Evolutionary conservation across 192 early-diverging fungal genomes (phyloP), one percentile per base, ranked within the genome.

Genomic region (Dissophora ornata): DNA sequence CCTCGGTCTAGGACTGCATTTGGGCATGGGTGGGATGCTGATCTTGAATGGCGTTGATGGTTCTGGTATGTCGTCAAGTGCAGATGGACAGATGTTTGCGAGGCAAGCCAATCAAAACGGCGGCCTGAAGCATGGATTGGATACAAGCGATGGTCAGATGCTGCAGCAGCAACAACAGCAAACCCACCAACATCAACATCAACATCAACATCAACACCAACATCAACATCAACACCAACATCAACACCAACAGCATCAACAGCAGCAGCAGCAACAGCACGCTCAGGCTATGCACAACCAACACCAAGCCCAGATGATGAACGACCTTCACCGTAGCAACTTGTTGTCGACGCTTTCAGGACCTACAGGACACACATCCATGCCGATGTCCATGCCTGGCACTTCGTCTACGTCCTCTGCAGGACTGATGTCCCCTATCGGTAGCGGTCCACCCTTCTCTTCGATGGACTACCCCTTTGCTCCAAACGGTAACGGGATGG

Each of bases 1-100:
- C 1, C 5, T 77, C 32, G 52, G 62, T 8, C 53, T 77, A n/a
- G 73, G 54, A 25, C 59, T 77, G 1, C 63, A 67, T 15, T 36
- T 77, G 25, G 73, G 73, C 7, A 74, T 74, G 62, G 62, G 62
- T 12, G 53, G 59, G 32, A 77, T 77, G 73, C 9, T 77, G 34
- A 67, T 75, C n/a, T 16, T 75, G 62, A 75, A 63, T n/a, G 57
- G 63, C 8, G 44, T 66, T 12, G 71, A 60, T 42, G 33, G 48
- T 16, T 28, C 56, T 8, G 9, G 30, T 16, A 24, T 52, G 34
- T 34, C 54, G 12, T 57, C 66, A 1, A 42, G 11, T 19, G 62
- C n/a, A 9, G 62, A 41, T 42, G 22, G 34, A 25, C 32, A 36
- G 0, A 51, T 62, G 60, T 49, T 50, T 8, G 5, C 19, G 12